A percentile compares a stretch with the other conserved stretches of the same genome.
phyloP scores from a whole-genome alignment of 2,329 filamentous ascomycete species.

The Aureobasidium sp. region DNA sequence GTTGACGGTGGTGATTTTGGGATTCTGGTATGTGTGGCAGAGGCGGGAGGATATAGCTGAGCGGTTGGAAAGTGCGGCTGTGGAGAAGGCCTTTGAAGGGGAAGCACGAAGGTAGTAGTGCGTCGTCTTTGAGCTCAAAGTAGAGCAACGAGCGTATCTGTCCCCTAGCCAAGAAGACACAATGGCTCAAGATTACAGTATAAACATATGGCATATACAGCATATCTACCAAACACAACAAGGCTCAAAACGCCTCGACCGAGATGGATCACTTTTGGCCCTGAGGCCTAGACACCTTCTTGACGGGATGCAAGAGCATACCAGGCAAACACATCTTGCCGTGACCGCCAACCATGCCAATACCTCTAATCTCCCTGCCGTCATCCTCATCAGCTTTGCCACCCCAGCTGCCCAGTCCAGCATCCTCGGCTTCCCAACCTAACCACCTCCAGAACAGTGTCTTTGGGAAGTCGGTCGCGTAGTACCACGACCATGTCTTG shows the following conservation, averaged over 20 bases:
- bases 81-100: too few relatives aligned
- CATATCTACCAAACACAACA: too few relatives aligned
- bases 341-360: slow-evolving; percentile 46
- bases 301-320: slow-evolving; percentile 84
- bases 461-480: slow-evolving; percentile 73
- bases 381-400: slow-evolving; percentile 19
- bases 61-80: too few relatives aligned
- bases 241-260: too few relatives aligned
- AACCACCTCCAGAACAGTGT: slow-evolving; percentile 83
- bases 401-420: slow-evolving; percentile 61
- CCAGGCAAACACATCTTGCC: slow-evolving; percentile 86
- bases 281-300: slow-evolving; percentile 35
- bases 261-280: too few relatives aligned
- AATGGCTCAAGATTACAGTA: too few relatives aligned
- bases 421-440: slow-evolving; percentile 70
- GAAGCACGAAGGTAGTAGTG: too few relatives aligned
- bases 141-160: too few relatives aligned
- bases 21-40: not conserved
- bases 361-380: slow-evolving; percentile 12
- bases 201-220: too few relatives aligned
- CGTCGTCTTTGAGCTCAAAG: too few relatives aligned
- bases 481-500: slow-evolving; percentile 82
- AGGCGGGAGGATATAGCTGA: too few relatives aligned
- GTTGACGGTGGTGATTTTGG: not conserved
- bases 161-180: too few relatives aligned